A percentile compares a stretch with the other conserved stretches of the same genome.
Conservation (phyloP, 2,329 filamentous ascomycete genomes). For the Penicillium sp. region DNA sequence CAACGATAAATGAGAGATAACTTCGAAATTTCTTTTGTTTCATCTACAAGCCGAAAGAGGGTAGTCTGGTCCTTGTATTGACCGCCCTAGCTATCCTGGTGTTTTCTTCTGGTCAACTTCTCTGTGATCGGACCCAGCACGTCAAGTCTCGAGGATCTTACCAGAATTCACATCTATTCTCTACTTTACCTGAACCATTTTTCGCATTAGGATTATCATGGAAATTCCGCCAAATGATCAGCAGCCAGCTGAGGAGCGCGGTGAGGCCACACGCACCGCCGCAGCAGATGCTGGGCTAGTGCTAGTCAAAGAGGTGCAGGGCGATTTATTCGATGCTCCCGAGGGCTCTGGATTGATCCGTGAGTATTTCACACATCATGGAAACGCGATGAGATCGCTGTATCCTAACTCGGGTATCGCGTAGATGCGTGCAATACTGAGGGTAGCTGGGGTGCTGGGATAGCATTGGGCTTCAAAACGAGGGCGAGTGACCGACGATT, state of each 20-base stretch:
- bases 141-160: not conserved
- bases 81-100: not conserved
- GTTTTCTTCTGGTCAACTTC: not conserved
- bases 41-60: no score
- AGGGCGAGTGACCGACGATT: slow-evolving; percentile 24
- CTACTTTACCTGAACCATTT: not conserved
- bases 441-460: slow-evolving; percentile 61
- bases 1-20: no score
- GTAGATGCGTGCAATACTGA: slow-evolving; percentile 60
- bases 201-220: not conserved
- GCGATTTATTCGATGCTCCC: slow-evolving; percentile 57
- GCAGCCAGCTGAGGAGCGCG: not conserved
- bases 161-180: not conserved
- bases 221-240: not conserved
- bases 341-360: slow-evolving; percentile 54
- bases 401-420: not conserved
- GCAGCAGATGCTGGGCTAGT: slow-evolving; percentile 10
- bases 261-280: not conserved
- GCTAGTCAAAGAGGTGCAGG: slow-evolving; percentile 35
- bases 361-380: slow-evolving; percentile 21
- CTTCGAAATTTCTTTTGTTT: no score
- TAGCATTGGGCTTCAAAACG: slow-evolving; percentile 54
- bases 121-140: not conserved
- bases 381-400: not conserved
- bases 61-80: no score